Base-by-base conservation (phyloP, 2,329 filamentous ascomycete genomes). In the Onygenales sp. region DNA sequence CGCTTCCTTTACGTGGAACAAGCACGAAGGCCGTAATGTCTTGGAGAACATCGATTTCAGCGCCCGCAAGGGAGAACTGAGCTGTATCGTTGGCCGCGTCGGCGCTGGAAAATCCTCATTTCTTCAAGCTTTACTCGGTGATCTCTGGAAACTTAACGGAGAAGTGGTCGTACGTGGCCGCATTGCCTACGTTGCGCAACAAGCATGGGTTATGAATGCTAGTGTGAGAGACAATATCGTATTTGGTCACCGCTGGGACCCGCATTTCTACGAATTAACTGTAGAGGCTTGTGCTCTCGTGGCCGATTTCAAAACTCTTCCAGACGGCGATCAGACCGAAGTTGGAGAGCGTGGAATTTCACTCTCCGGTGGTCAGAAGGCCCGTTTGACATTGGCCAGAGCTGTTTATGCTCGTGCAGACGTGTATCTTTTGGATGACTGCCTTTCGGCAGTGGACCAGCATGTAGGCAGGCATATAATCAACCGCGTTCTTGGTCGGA, bases 321-420 rank as follows among this genome's bases (percentile, higher is more conserved):
- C 93, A 2, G 93, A 98, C 66, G 93, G 94, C 32, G 94, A 98
- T 64, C 87, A 95, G 67, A 98, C 93, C 0, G 87, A 96, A 63
- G 94, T 98, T 39, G 93, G 93, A 54, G 94, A 98, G 73, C 85
- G 93, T 58, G 93, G 93, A 42, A 98, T 98, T 54, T 97, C 92
- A 2, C 76, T 98, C 27, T 96, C 91, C 58, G 92, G 92, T 59
- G 93, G 94, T 5, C 93, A 98, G 67, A 98, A 96, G 73, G 92
- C 93, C 52, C 87, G 93, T 57, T 79, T 98, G 56, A 92, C 90
- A 11, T 77, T 98, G 52, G 93, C 93, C 42, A 83, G 93, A 67
- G 92, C 94, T 33, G 93, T 98, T 1, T 98, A 98, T 66, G 91
- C 94, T 50, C 82, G 93, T 61, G 90, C 93, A n/a, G 94, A 98